A percentile compares a stretch with the other conserved stretches of the same genome.
These are phyloP conservation scores for Lactarius trivialis DNA, from an alignment of 768 basidiomycete genomes.

Conservation along the genomic window DNA sequence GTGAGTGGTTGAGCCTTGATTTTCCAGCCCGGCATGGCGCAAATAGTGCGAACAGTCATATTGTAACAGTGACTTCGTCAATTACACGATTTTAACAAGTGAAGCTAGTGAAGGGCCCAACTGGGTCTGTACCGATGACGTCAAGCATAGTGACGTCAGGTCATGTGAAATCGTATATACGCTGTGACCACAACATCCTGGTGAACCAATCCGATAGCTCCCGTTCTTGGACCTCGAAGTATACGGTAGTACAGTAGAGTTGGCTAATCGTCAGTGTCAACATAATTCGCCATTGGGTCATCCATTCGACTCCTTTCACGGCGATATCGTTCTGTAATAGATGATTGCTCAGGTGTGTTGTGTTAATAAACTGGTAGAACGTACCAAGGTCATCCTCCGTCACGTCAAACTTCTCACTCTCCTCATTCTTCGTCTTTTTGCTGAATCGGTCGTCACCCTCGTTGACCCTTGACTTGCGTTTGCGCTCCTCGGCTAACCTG, in stretches of 20 bases:
- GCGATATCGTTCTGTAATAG: slow-evolving; percentile 77
- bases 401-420: slow-evolving; percentile 67
- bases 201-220: not conserved
- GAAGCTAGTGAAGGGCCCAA: too few species aligned
- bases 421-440: slow-evolving; percentile 77
- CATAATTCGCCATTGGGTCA: slow-evolving; percentile 92
- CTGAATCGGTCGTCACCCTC: slow-evolving; percentile 65
- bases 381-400: slow-evolving; percentile 83
- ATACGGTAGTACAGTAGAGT: not conserved
- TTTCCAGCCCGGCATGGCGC: too few species aligned
- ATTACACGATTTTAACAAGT: too few species aligned
- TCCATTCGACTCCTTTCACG: slow-evolving; percentile 66
- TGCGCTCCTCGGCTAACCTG: slow-evolving; percentile 23
- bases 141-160: too few species aligned
- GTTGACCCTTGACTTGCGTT: slow-evolving; percentile 31
- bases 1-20: too few species aligned
- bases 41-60: too few species aligned
- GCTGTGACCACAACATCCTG: not conserved
- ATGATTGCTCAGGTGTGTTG: not conserved
- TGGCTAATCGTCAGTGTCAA: slow-evolving; percentile 44
- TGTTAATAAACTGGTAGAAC: slow-evolving; percentile 25
- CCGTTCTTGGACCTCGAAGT: not conserved
- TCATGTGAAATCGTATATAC: not conserved
- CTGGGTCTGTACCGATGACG: too few species aligned
- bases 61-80: too few species aligned